Evolutionary conservation across 345 rosid genomes (phyloP).

Genomic region (Draba incana): DNA sequence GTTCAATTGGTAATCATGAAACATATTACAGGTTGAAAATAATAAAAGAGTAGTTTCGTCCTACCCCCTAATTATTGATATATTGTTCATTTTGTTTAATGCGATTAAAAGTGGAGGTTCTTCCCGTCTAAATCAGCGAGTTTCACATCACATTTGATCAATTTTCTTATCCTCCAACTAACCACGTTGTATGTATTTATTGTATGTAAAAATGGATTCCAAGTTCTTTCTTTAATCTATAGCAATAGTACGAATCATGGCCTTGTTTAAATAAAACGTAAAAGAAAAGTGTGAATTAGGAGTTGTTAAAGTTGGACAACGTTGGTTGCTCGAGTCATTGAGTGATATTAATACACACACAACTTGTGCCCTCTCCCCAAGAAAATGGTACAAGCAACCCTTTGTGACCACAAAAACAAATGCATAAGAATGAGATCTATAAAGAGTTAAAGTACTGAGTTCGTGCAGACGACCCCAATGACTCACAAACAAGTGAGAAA

Average conservation of each 20-base stretch:
- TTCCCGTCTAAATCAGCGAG: conserved; percentile 17
- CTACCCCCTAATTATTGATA: conserved; percentile 16
- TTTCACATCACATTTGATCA: background rate
- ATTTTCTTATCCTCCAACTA: background rate
- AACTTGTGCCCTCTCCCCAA: background rate
- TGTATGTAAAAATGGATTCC: background rate
- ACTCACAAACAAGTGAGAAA: no score
- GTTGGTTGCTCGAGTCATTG: background rate
- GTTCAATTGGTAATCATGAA: no score
- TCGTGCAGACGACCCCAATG: no score
- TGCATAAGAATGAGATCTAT: no score
- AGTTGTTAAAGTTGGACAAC: conserved; percentile 4
- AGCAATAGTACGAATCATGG: background rate
- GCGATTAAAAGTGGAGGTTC: conserved; percentile 1
- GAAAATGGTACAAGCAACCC: background rate
- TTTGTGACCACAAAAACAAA: conserved; percentile 8
- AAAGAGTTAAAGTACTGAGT: no score
- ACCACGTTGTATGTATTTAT: conserved; percentile 1
- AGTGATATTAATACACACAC: background rate
- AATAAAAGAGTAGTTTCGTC: no score
- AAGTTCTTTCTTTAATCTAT: background rate
- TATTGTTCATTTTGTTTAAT: conserved; percentile 23
- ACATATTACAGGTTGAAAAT: no score
- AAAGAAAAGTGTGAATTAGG: background rate
- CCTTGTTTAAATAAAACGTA: conserved; percentile 2